Conservation (phyloP, 2,329 filamentous ascomycete species). For the Nemania sp. region DNA sequence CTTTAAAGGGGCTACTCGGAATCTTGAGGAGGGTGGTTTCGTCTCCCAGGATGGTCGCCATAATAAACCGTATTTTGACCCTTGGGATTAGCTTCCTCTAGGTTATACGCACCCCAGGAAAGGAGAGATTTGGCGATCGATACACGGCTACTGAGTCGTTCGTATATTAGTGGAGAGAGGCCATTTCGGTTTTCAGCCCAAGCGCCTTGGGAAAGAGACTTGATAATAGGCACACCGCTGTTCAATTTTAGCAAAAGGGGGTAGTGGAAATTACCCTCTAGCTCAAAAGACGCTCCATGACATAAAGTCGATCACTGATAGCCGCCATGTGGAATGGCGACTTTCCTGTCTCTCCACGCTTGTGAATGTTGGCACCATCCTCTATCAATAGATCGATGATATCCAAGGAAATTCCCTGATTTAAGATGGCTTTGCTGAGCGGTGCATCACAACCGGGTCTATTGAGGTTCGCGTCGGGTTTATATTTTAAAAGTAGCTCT, state of each 20-base stretch:
- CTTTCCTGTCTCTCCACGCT: background rate
- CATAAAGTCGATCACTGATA: background rate
- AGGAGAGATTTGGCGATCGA: background rate
- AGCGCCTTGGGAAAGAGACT: no score
- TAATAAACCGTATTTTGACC: constrained; percentile 1
- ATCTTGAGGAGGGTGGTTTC: no score
- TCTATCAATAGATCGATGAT: background rate
- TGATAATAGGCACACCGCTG: no score
- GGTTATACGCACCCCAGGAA: background rate
- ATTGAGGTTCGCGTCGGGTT: background rate
- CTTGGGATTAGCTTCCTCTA: background rate
- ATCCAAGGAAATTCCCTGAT: background rate
- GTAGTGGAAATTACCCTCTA: no score
- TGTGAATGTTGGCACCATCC: background rate
- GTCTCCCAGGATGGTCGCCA: background rate
- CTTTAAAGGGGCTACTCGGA: no score
- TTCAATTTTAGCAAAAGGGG: no score
- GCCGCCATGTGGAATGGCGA: constrained; percentile 3
- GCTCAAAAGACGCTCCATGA: background rate
- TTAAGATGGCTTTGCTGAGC: background rate
- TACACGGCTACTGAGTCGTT: background rate
- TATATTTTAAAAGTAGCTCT: background rate
- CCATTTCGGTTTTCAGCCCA: background rate
- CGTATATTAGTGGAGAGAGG: constrained; percentile 9
- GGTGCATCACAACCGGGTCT: background rate